Conservation (phyloP, 179 eudicot genomes). For the Sideroxylon spinosum region DNA sequence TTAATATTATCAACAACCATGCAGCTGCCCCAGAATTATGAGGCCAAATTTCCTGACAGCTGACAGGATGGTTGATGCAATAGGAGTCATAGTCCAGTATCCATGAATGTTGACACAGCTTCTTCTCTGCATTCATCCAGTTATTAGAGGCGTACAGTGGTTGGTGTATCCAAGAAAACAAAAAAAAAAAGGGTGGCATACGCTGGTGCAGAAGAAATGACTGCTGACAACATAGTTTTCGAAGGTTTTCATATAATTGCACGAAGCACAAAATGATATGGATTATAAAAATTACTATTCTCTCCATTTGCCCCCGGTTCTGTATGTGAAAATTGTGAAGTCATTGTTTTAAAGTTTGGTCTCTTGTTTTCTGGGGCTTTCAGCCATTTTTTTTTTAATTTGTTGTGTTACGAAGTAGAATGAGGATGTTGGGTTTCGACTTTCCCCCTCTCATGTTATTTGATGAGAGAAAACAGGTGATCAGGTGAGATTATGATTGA, state of each 20-base stretch:
- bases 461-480: background rate
- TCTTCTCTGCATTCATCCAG: background rate
- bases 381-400: background rate
- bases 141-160: background rate
- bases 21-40: constrained; percentile 65
- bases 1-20: constrained; percentile 2
- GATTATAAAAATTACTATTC: background rate
- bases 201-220: background rate
- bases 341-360: background rate
- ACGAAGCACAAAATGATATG: background rate
- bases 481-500: background rate
- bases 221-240: background rate
- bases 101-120: background rate
- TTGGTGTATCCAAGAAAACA: background rate
- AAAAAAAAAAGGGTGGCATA: background rate
- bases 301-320: background rate
- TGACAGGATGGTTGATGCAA: constrained; percentile 13
- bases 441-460: background rate
- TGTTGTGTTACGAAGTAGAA: background rate
- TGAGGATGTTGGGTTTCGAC: background rate
- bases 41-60: constrained; percentile 69
- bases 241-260: background rate
- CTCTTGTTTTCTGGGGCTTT: background rate
- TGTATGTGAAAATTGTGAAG: background rate
- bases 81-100: background rate